phyloP scores from a whole-genome alignment of 345 rosid species.

The Jatropha curcas region DNA sequence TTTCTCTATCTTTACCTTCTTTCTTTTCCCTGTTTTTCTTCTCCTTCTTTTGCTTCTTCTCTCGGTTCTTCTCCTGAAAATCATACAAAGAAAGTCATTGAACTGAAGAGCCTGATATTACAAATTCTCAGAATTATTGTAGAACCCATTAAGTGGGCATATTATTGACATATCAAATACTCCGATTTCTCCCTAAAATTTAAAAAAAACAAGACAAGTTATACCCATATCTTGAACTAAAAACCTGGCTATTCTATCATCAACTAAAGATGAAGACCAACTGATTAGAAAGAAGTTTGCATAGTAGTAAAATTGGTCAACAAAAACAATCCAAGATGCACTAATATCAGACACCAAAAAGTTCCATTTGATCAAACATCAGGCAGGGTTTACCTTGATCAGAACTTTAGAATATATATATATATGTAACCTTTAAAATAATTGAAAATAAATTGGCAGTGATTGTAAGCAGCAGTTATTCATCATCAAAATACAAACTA shows the following conservation, averaged over 20 bases:
- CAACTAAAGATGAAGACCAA: background rate
- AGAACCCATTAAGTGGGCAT: background rate
- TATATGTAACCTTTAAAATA: background rate
- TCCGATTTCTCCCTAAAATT: background rate
- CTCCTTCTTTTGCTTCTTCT: constrained; percentile 55
- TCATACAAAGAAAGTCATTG: constrained; percentile 1
- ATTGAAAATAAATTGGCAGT: background rate
- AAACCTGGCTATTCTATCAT: background rate
- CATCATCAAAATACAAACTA: background rate
- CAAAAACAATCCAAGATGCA: background rate
- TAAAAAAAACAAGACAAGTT: background rate
- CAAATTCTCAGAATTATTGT: too few relatives aligned
- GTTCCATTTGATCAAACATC: background rate
- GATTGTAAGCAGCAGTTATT: background rate
- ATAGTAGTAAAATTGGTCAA: background rate
- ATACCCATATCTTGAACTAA: background rate
- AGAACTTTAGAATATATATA: too few relatives aligned
- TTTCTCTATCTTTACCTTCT: constrained; percentile 44
- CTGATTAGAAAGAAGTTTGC: background rate
- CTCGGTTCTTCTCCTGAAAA: constrained; percentile 53
- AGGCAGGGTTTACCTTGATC: background rate
- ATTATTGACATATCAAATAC: background rate
- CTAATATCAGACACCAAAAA: background rate
- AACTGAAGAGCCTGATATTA: background rate
- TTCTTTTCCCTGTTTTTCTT: constrained; percentile 50